Evolutionary conservation across 768 basidiomycete genomes (phyloP).

Genomic region (Tricholoma sp.): DNA sequence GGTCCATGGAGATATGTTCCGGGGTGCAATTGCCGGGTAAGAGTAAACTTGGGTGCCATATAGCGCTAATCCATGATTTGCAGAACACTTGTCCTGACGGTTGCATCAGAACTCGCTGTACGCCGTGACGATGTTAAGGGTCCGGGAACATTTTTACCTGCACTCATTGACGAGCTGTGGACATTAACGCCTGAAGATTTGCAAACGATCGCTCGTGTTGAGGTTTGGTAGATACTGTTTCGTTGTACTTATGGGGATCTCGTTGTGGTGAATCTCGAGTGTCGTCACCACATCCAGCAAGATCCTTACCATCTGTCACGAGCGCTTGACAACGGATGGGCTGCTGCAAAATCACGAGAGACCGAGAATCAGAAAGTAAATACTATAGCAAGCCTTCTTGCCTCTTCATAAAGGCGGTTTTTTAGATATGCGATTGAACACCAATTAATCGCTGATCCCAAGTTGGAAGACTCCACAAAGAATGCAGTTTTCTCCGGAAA

Average conservation of each 20-base stretch:
- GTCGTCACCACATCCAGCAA: not conserved
- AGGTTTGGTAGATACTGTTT: not conserved
- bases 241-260: not conserved
- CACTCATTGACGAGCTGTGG: slow-evolving; percentile 56
- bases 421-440: too few species aligned
- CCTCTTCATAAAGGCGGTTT: too few species aligned
- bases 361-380: too few species aligned
- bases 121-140: slow-evolving; percentile 46
- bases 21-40: slow-evolving; percentile 74
- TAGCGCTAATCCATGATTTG: slow-evolving; percentile 6
- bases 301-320: not conserved
- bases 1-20: slow-evolving; percentile 73
- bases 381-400: too few species aligned
- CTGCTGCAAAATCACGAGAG: too few species aligned
- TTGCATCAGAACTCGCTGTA: slow-evolving; percentile 59
- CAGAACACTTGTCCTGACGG: slow-evolving; percentile 54
- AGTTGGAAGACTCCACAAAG: too few species aligned
- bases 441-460: too few species aligned
- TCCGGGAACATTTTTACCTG: slow-evolving; percentile 60
- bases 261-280: not conserved
- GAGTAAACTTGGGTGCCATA: slow-evolving; percentile 15
- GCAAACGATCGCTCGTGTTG: slow-evolving; percentile 17
- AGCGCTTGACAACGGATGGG: too few species aligned
- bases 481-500: too few species aligned
- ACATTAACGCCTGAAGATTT: slow-evolving; percentile 29